Evolutionary conservation across 441 rosid species (phyloP).

Genomic region (Populus hybrid): DNA sequence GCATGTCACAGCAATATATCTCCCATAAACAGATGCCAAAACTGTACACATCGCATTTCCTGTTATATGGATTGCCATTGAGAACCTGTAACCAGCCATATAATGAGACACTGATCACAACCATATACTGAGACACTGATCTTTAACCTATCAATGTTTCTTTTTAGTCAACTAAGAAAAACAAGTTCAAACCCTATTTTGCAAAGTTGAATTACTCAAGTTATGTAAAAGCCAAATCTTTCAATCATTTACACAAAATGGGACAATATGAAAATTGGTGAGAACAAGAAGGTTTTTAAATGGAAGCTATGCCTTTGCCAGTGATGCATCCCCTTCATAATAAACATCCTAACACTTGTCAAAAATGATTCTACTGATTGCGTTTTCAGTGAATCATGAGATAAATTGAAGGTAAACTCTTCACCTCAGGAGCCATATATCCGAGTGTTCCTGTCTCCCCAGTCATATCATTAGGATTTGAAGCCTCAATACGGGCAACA

Average conservation of each 20-base stretch:
- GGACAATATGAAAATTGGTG: neutral
- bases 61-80: constrained; percentile 82
- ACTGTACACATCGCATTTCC: constrained; percentile 73
- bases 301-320: neutral
- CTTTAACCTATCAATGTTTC: constrained; percentile 6
- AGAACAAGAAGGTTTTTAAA: neutral
- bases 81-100: constrained; percentile 55
- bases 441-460: constrained; percentile 36
- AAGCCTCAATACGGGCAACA: no score
- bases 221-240: neutral
- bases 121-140: constrained; percentile 4
- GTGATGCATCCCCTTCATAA: neutral
- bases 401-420: neutral
- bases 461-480: no score
- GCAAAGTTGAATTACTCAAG: neutral
- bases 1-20: constrained; percentile 98
- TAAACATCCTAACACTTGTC: neutral
- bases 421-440: constrained; percentile 99
- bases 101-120: neutral
- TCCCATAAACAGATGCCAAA: constrained; percentile 60
- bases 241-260: neutral
- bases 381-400: neutral
- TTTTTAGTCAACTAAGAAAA: neutral
- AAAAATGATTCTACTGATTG: neutral
- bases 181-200: neutral